Percentiles rank a stretch among this genome's conserved stretches.
These are phyloP conservation scores for Claviceps pazoutovae DNA, from an alignment of 2,329 filamentous ascomycete species.

Conservation along the genomic window DNA sequence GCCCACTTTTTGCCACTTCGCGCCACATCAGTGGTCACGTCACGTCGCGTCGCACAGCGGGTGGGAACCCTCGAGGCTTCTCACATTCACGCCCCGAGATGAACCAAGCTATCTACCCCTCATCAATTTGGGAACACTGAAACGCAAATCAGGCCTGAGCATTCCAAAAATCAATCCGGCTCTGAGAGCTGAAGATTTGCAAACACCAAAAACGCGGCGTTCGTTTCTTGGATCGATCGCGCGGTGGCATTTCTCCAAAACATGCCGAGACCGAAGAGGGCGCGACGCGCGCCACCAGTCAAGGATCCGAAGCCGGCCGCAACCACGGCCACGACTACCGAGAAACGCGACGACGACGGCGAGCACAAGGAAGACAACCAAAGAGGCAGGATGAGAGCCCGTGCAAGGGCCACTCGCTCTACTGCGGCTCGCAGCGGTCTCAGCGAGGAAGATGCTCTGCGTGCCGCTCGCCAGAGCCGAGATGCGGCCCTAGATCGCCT, in stretches of 20 bases:
- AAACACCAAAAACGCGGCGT: neutral
- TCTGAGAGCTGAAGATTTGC: no score
- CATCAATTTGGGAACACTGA: no score
- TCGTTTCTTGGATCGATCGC: neutral
- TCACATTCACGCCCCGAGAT: neutral
- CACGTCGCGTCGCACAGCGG: slow-evolving; percentile 8
- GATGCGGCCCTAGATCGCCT: slow-evolving; percentile 25
- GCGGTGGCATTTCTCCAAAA: neutral
- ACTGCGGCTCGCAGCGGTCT: slow-evolving; percentile 7
- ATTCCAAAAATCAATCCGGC: no score
- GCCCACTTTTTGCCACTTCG: slow-evolving; percentile 12
- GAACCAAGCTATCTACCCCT: neutral
- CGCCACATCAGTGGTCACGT: slow-evolving; percentile 7
- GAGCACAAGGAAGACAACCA: slow-evolving; percentile 11
- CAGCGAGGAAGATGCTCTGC: slow-evolving; percentile 15
- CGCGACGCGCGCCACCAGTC: slow-evolving; percentile 5
- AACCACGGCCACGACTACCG: neutral
- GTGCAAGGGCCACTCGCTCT: slow-evolving; percentile 9
- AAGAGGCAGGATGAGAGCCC: slow-evolving; percentile 12
- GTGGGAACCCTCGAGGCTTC: neutral
- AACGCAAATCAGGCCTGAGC: no score
- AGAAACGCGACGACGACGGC: slow-evolving; percentile 5
- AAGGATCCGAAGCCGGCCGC: neutral
- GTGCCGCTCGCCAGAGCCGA: slow-evolving; percentile 15
- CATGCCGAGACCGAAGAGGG: slow-evolving; percentile 9